Evolutionary conservation across 768 basidiomycete species (phyloP), one percentile per base, ranked within the genome.

Genomic region (Lactifluus subvellereus): DNA sequence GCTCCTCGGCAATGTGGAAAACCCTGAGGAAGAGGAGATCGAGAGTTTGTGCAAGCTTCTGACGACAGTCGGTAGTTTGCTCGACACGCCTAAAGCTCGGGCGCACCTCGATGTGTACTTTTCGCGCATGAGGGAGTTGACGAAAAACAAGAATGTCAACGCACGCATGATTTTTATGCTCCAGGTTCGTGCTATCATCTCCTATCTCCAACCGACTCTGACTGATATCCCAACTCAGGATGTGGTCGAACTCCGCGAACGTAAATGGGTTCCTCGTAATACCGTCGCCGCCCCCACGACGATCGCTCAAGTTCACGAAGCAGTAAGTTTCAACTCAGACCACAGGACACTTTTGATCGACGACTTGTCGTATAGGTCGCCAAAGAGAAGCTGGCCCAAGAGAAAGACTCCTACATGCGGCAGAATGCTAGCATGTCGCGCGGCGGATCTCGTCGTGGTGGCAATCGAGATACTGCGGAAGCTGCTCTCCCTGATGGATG

Each of bases 21-120:
- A 92, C 70, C 97, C 94, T 0, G 94, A 98, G 71, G 96, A 98
- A 76, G 96, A 98, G 77, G 95, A 97, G 71, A 90, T 99, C 66
- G 96, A 98, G 80, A 91, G 88, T 52, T 81, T 97, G 60, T 98
- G 94, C 82, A 94, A 93, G 73, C 82, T 98, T 58, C 74, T 99
- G 57, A 82, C 88, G 22, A 98, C 96, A 6, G 91, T 98, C 57
- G 96, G 96, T 58, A 79, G 80, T 59, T 78, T 82, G 18, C 84
- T 98, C 57, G 97, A 98, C 70, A 88, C 85, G 7, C 75, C 74
- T 30, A 94, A 92, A 78, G 87, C 91, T 35, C 84, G 82, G 53
- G 87, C 85, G 16, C 89, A 92, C 70, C 89, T 98, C 84, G 87
- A 90, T 69, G 87, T 95, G 37, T 97, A 97, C 80, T 97, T 98